Percentiles rank a stretch among this genome's conserved stretches.
Conservation (phyloP, 164 flowering plant genomes). For the Vitis cinerea region DNA sequence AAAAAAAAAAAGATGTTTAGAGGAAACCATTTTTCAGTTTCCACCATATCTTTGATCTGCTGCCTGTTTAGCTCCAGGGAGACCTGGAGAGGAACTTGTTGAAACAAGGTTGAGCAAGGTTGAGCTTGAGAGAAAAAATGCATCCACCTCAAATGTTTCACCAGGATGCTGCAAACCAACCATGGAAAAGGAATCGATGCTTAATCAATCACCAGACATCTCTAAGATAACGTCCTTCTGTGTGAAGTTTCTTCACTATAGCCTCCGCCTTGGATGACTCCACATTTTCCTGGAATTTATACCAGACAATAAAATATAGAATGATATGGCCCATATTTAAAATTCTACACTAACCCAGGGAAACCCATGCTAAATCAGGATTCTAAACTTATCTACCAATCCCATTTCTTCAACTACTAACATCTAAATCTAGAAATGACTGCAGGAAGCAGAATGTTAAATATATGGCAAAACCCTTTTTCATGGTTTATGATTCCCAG, state of each 20-base stretch:
- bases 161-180: not conserved
- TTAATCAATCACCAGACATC: constrained; percentile 64
- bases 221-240: constrained; percentile 66
- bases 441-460: no score
- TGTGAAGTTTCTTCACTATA: constrained; percentile 67
- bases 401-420: no score
- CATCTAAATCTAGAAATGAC: no score
- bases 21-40: constrained; percentile 8
- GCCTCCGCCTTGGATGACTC: constrained; percentile 59
- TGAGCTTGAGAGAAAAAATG: constrained; percentile 6
- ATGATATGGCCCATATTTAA: not conserved
- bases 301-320: not conserved
- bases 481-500: no score
- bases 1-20: not conserved
- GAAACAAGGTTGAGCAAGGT: constrained; percentile 16
- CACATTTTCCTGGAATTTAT: constrained; percentile 41
- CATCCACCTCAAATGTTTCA: not conserved
- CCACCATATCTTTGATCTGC: constrained; percentile 2
- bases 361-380: no score
- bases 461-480: no score
- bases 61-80: constrained; percentile 10
- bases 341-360: no score
- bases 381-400: no score
- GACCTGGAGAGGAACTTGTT: constrained; percentile 1
- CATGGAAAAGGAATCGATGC: not conserved